Evolutionary conservation across 1,284 basidiomycete species (phyloP).

Genomic region (Volvariella surrecta): DNA sequence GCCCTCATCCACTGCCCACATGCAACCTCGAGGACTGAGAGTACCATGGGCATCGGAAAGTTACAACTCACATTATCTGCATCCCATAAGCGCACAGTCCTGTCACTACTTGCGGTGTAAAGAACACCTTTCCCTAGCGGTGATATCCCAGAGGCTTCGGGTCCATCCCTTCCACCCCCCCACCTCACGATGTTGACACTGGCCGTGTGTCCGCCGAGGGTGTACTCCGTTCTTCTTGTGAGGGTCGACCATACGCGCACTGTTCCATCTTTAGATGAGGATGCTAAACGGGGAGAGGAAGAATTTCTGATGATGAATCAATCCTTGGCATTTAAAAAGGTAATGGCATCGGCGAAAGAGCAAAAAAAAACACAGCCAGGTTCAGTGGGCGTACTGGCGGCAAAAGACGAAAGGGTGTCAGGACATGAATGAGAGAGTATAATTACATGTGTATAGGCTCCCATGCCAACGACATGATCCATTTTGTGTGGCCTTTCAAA

Average conservation of each 20-base stretch:
- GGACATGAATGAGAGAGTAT: constrained; percentile 1
- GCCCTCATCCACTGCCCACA: too few species aligned
- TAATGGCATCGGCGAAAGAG: neutral
- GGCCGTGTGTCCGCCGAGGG: constrained; percentile 89
- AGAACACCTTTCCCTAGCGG: constrained; percentile 54
- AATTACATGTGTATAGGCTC: constrained; percentile 86
- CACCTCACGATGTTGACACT: constrained; percentile 94
- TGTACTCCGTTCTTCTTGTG: constrained; percentile 71
- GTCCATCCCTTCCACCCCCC: constrained; percentile 66
- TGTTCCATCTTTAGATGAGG: constrained; percentile 93
- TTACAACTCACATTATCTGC: constrained; percentile 53
- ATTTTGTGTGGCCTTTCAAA: constrained; percentile 90
- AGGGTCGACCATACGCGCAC: constrained; percentile 88
- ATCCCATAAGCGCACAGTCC: constrained; percentile 94
- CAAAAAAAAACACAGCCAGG: constrained; percentile 4
- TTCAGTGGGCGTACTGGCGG: neutral
- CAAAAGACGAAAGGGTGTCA: neutral
- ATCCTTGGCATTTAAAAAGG: constrained; percentile 4
- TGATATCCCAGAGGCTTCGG: constrained; percentile 1
- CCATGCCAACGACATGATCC: constrained; percentile 96
- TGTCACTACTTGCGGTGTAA: constrained; percentile 92
- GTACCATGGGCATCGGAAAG: neutral
- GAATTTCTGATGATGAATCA: constrained; percentile 46
- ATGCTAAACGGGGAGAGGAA: constrained; percentile 77
- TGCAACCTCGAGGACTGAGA: neutral